Base-by-base conservation (phyloP, 148 eudicot species). In the Pouteria glomerata region DNA sequence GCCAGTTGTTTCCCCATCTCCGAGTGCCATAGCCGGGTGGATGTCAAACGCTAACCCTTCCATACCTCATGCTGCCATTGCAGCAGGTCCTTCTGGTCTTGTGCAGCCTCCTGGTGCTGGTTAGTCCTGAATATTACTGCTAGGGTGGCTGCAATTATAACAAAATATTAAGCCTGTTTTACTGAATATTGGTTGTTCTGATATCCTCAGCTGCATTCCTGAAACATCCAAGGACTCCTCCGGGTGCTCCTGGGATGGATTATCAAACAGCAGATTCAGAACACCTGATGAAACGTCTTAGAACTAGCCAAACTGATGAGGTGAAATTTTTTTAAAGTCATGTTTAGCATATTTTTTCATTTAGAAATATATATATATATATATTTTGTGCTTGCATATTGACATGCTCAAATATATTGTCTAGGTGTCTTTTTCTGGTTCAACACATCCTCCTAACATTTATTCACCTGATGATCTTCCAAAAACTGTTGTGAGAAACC, bases 11-110 rank as follows among this genome's bases (percentile, higher is more conserved):
- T 82, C 88, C 75, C 88, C 88, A 66, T 72, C 88, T 57, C 77
- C 85, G 31, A 80, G 81, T 75, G 82, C 88, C 48, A 78, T 85
- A 12, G 88, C 86, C 3, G 86, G 86, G 61, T 85, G 88, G 88
- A 85, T 85, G 88, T 82, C 88, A 45, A 68, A 72, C 80, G 64
- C 84, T 35, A 85, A 73, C 74, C 88, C 83, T 53, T 75, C 88
- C 15, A 82, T 82, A 66, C 77, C 86, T 62, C 88, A 85, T 64
- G 79, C 77, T 52, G 85, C 85, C 55, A 75, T 82, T 78, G 86
- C 81, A 47, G 81, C 86, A 24, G 84, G 74, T 31, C 84, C 86
- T 66, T 77, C 85, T 70, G 85, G 84, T 56, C 83, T 85, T 70
- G 82, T 82, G 77, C 88, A 77, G 80, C 79, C 88, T 67, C 76